Evolutionary conservation across 2,329 filamentous ascomycete species (phyloP), one percentile per base, ranked within the genome.

Genomic region (Stachybotrys chlorohalonatus): DNA sequence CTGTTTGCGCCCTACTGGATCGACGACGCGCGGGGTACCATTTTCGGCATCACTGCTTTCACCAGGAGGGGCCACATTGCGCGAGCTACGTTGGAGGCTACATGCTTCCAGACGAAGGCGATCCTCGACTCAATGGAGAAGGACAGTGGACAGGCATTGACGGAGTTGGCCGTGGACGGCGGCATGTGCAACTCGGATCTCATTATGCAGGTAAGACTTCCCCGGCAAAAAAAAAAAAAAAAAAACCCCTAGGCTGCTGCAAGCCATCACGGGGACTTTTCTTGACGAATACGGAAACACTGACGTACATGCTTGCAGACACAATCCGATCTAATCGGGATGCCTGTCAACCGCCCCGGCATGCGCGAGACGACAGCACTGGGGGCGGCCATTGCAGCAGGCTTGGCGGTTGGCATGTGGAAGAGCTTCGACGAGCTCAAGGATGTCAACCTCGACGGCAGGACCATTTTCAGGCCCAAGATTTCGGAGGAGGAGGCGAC

Each of bases 1-100:
- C 77, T 92, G 4, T 92, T 91, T 66, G 88, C 88, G 0, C 89
- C 89, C 1, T 92, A 92, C 72, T 92, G 88, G 89, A 88, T 91
- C 59, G 88, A 92, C 67, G 87, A 91, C 71, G 87, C 87, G 1
- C 81, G 88, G 64, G 89, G 88, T 55, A 92, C 88, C 47, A 87
- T 90, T 61, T 89, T 89, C 62, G 87, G 87, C 49, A 87, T 90
- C 63, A 90, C 87, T 0, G 84, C 89, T 57, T 86, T 88, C 71
- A 92, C 88, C 0, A 78, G 89, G 67, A 81, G 81, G 42, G 87
- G 87, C 6, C 89, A 92, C 68, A 87, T 92, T 63, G 88, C 88
- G 31, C 82, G 89, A 52, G 89, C 88, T 31, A 92, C 88, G 0
- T 79, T 92, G 54, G 88, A 92, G 71, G 88, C 88, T 9, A 89